Base-by-base conservation (phyloP, 768 basidiomycete species). In the Tylopilus sp. region DNA sequence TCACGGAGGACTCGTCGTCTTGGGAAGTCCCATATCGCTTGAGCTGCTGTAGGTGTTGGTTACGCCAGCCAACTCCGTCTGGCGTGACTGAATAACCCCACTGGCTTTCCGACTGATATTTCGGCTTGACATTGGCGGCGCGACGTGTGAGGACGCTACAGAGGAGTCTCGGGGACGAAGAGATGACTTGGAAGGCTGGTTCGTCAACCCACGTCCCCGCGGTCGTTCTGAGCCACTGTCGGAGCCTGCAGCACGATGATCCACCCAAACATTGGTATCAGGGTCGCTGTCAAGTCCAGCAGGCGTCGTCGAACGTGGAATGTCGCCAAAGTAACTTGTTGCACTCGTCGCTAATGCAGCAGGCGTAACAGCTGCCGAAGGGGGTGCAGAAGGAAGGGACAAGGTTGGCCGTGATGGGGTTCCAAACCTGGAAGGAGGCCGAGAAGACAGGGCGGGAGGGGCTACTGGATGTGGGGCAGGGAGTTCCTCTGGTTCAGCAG, bases 401-500 rank as follows among this genome's bases (percentile, higher is more conserved):
- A 65, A 31, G 31, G 13, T 55, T 26, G 57, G 59, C 0, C 55
- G 60, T 2, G 63, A 57, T 17, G 55, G 52, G 2, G 61, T 57
- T 15, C 44, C 40, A 9, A 59, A 51, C 17, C 59, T 62, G 33
- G 61, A 58, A 40, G 58, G 35, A 11, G 52, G 47, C 2, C 46
- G 56, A 44, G 64, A 59, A 7, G 58, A 50, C 4, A 47, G 41
- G 20, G 57, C 40, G n/a, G 56, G 51, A 2, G 53, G 44, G 13
- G 50, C 35, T 6, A 47, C 53, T 5, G 48, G 21, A 31, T n/a
- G 60, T 12, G 46, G 40, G 21, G 35, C 22, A 20, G 55, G 25
- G 17, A 69, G 47, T 13, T 65, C 72, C 38, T 82, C 80, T 3
- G 75, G 71, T 44, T 79, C 77, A 21, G 76, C 77, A 0, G 78